These are phyloP conservation scores for Claviceps sp. DNA, from an alignment of 2,329 filamentous ascomycete genomes.

Conservation along the genomic window DNA sequence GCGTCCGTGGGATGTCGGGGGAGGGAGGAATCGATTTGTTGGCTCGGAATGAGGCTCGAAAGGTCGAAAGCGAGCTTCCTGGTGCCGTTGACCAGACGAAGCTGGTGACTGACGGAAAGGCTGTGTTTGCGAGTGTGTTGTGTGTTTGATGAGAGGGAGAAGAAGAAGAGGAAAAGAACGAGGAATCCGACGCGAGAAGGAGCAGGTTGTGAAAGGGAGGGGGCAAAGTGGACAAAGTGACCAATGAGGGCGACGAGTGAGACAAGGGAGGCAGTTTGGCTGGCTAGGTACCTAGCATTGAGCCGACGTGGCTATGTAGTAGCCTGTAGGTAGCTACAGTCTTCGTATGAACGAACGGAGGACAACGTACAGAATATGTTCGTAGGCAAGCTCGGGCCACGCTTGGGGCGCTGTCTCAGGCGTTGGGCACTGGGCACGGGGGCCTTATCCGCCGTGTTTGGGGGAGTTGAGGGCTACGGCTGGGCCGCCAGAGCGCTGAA, in stretches of 20 bases:
- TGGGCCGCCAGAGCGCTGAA: not conserved
- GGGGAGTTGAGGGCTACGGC: too few relatives aligned
- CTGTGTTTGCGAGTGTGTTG: constrained; percentile 4
- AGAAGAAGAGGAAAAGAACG: constrained; percentile 5
- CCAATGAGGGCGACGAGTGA: not conserved
- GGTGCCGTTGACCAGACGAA: constrained; percentile 3
- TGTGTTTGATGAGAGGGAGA: constrained; percentile 3
- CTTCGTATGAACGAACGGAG: too few relatives aligned
- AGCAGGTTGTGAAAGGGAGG: constrained; percentile 3
- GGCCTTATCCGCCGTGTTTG: too few relatives aligned
- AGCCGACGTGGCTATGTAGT: not conserved
- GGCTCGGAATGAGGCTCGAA: not conserved
- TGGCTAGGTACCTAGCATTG: not conserved
- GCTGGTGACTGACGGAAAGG: constrained; percentile 1
- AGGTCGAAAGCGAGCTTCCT: not conserved
- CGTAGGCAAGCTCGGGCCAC: too few relatives aligned
- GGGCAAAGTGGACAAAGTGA: not conserved
- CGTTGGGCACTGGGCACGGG: too few relatives aligned
- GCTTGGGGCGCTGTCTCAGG: too few relatives aligned
- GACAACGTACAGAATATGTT: too few relatives aligned
- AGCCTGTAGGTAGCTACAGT: too few relatives aligned
- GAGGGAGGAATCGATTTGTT: not conserved
- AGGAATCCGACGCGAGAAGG: not conserved
- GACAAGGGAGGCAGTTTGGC: not conserved
- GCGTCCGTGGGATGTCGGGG: not conserved